Conservation (phyloP, 768 basidiomycete species). For the Suillus paluster region DNA sequence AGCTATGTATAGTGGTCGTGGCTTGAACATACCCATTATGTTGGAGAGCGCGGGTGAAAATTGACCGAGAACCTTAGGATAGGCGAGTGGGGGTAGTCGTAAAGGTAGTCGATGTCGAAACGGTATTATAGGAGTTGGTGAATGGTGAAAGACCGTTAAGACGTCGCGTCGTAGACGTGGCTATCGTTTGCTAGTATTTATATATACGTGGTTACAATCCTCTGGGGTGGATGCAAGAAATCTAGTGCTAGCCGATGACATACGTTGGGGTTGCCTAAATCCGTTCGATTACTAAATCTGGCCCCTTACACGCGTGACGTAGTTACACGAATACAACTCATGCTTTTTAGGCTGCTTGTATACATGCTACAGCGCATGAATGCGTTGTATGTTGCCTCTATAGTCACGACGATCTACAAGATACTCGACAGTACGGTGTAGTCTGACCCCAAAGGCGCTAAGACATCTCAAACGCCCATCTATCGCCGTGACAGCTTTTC, state of each 20-base stretch:
- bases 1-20: conserved; percentile 3
- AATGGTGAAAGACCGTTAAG: conserved; percentile 30
- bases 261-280: conserved; percentile 35
- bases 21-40: conserved; percentile 43
- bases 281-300: background rate
- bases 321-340: too few relatives aligned
- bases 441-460: too few relatives aligned
- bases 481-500: too few relatives aligned
- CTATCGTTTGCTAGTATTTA: conserved; percentile 33
- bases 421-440: too few relatives aligned
- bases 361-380: background rate
- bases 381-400: too few relatives aligned
- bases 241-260: conserved; percentile 9
- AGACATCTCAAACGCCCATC: too few relatives aligned
- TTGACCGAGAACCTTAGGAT: background rate
- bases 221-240: conserved; percentile 23
- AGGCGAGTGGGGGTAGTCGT: background rate
- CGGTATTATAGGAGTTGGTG: conserved; percentile 2
- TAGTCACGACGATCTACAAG: too few relatives aligned
- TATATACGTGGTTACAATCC: conserved; percentile 30
- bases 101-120: conserved; percentile 12
- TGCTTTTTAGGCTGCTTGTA: too few relatives aligned
- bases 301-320: too few relatives aligned
- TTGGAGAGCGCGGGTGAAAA: conserved; percentile 10
- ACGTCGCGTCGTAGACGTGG: conserved; percentile 32